Base-by-base conservation (phyloP, 2,329 filamentous ascomycete species). In the Penicillium hordei region DNA sequence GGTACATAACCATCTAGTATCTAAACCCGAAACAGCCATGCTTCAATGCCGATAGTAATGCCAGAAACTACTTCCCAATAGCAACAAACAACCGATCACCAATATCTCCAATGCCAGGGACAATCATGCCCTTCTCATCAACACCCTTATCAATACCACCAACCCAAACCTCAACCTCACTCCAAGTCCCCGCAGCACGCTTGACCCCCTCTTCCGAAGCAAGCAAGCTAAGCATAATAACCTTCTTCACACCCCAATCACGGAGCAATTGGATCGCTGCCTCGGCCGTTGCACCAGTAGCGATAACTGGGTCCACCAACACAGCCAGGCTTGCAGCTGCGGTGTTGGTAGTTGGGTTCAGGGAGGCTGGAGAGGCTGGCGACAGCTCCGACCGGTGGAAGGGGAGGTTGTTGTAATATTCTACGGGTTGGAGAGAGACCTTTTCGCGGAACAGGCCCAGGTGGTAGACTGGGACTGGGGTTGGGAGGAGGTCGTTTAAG, bases 341-440 rank as follows among this genome's bases (percentile, higher is more conserved):
- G 34, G 76, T 72, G 61, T 78, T 78, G 45, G 64, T 51, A 31
- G 63, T 62, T 7, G 58, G 57, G 39, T 60, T 44, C 40, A 63
- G 45, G 19, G 66, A 53, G 39, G 72, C 65, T 44, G 70, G 60
- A 31, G 75, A 64, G 49, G 72, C 61, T 48, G 61, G 52, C 0
- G 66, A 62, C 7, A 67, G 62, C 19, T 68, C 60, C 38, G 61
- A 71, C 55, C 67, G 80, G 39, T 81, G 76, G 90, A 88, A 67
- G 36, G 92, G 92, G 19, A 97, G 87, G 76, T 97, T 97, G 82
- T 97, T 97, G 84, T 97, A 97, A 83, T 97, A 97, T 78, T 97
- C 93, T 58, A 97, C 93, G 3, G 93, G 92, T 68, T 91, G 86
- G 52, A 96, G 87, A 34, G 90, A 92, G 52, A 86, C 86, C 56